These are phyloP conservation scores for Plectranthus barbatus DNA, from an alignment of 257 asterid species.

Conservation along the genomic window DNA sequence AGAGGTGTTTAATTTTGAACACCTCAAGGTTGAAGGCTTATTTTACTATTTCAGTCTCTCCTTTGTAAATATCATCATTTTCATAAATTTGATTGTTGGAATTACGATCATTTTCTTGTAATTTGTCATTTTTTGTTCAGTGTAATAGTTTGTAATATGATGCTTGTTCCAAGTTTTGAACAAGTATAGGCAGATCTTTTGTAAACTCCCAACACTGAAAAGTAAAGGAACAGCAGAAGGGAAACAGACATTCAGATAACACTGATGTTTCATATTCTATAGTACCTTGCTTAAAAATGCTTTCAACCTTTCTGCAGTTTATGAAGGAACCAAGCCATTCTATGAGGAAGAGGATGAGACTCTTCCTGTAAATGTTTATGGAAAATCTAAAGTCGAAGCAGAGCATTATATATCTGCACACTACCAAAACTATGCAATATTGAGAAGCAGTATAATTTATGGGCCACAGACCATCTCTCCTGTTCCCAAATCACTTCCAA, in stretches of 20 bases:
- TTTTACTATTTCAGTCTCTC: neutral
- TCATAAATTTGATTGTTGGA: neutral
- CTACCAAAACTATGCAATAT: constrained; percentile 62
- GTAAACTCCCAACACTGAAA: too few species aligned
- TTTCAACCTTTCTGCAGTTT: constrained; percentile 47
- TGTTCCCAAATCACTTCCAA: constrained; percentile 83
- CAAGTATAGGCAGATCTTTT: too few species aligned
- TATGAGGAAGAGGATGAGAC: constrained; percentile 87
- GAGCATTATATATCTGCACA: constrained; percentile 54
- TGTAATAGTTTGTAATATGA: too few species aligned
- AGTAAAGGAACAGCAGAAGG: neutral
- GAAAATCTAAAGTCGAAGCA: constrained; percentile 83
- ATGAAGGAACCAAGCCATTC: constrained; percentile 85
- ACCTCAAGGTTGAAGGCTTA: neutral
- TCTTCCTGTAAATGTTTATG: constrained; percentile 83
- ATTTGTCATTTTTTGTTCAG: too few species aligned
- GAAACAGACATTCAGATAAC: neutral
- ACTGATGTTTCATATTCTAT: neutral
- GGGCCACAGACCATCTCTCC: constrained; percentile 91
- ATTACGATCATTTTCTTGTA: too few species aligned
- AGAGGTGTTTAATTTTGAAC: neutral
- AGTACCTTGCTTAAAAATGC: constrained; percentile 1
- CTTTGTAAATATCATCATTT: neutral
- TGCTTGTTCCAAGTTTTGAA: too few species aligned
- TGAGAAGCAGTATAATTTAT: constrained; percentile 92